Evolutionary conservation across 1,139 yeast species (phyloP).

Genomic region (Blastobotrys niveus): DNA sequence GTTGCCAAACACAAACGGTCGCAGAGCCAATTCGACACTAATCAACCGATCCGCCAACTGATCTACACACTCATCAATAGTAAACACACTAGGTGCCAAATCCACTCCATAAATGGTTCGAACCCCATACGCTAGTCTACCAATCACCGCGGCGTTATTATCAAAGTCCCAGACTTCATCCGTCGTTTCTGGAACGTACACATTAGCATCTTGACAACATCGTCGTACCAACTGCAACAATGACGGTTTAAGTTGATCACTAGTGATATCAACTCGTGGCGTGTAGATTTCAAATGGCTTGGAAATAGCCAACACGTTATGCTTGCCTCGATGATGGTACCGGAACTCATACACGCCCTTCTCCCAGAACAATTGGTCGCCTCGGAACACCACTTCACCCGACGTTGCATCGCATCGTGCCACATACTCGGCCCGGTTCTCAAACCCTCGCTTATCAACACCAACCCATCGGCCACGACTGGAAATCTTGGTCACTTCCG

Average conservation of each 20-base stretch:
- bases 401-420: constrained; percentile 26
- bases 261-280: constrained; percentile 39
- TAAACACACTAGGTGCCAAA: constrained; percentile 32
- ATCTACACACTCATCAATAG: constrained; percentile 28
- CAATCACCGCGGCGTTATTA: constrained; percentile 24
- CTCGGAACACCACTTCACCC: constrained; percentile 52
- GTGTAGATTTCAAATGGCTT: constrained; percentile 62
- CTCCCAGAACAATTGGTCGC: constrained; percentile 55
- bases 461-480: constrained; percentile 71
- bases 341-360: constrained; percentile 73
- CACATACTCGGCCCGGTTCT: constrained; percentile 24
- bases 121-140: constrained; percentile 31
- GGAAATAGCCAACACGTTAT: constrained; percentile 63
- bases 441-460: constrained; percentile 37
- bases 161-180: constrained; percentile 28
- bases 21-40: constrained; percentile 28
- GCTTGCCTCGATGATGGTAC: constrained; percentile 65
- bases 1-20: constrained; percentile 25
- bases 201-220: constrained; percentile 23
- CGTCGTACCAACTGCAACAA: constrained; percentile 26
- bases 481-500: constrained; percentile 54
- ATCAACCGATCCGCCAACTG: constrained; percentile 30
- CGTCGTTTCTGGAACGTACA: constrained; percentile 23
- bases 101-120: constrained; percentile 32
- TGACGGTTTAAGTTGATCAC: constrained; percentile 27